Evolutionary conservation across 2,329 filamentous ascomycete species (phyloP).

Genomic region (Colletotrichum aenigma): DNA sequence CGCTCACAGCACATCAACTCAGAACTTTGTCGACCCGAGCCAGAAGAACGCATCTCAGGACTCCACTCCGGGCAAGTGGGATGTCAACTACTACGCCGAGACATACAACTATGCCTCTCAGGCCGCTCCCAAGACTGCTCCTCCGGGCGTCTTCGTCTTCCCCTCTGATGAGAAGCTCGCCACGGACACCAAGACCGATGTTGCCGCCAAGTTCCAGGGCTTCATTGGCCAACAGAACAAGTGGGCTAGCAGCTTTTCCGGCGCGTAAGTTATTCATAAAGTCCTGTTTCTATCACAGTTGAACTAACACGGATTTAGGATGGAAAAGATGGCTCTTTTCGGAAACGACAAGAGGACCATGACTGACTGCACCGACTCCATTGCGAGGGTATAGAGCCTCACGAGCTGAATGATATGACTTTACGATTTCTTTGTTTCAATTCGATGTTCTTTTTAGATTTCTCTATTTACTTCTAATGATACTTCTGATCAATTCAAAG

Average conservation of each 20-base stretch:
- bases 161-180: constrained; percentile 44
- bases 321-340: constrained; percentile 52
- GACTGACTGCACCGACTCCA: constrained; percentile 51
- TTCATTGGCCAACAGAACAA: constrained; percentile 42
- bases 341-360: constrained; percentile 60
- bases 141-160: constrained; percentile 43
- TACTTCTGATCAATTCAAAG: background rate
- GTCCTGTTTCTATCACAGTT: constrained; percentile 49
- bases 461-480: background rate
- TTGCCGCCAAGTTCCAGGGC: constrained; percentile 35
- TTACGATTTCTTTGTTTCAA: background rate
- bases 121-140: constrained; percentile 21
- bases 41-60: constrained; percentile 53
- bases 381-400: background rate
- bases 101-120: constrained; percentile 36
- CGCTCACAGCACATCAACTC: constrained; percentile 56
- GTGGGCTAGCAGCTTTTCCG: background rate
- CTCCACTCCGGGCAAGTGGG: constrained; percentile 56
- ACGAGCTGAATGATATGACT: background rate
- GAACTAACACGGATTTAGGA: constrained; percentile 25
- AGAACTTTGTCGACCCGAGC: constrained; percentile 45
- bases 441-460: background rate
- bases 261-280: constrained; percentile 32
- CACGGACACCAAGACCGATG: constrained; percentile 32
- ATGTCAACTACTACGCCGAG: constrained; percentile 53